Percentiles rank a stretch among this genome's conserved stretches.
Evolutionary conservation across 75 land plant genomes (phyloP).

Genomic region (Pinus tabuliformis): DNA sequence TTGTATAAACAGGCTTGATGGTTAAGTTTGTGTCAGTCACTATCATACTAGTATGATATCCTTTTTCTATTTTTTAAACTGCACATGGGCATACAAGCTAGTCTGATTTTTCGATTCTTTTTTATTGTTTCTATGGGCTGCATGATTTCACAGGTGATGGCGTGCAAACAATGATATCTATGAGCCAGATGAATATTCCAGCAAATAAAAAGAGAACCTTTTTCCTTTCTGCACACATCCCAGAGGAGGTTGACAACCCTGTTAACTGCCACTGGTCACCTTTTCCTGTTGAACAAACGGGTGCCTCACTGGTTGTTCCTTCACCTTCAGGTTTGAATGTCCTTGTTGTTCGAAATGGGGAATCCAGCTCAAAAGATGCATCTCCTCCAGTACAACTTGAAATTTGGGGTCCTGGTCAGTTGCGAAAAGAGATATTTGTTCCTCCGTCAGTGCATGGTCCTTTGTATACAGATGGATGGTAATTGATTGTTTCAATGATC

Average conservation of each 20-base stretch:
- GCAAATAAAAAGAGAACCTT: conserved; percentile 76
- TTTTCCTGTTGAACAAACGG: conserved; percentile 84
- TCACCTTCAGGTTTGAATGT: conserved; percentile 94
- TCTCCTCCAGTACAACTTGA: conserved; percentile 64
- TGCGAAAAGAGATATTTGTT: conserved; percentile 72
- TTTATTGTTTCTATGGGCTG: neutral
- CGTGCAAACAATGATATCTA: conserved; percentile 67
- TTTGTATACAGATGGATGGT: conserved; percentile 94
- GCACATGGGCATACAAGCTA: neutral
- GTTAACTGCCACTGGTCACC: conserved; percentile 77
- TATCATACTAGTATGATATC: neutral
- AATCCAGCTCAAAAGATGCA: conserved; percentile 37
- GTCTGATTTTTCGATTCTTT: neutral
- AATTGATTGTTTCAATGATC: conserved; percentile 9
- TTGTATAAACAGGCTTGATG: neutral
- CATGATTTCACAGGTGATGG: conserved; percentile 34
- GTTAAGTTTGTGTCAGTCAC: neutral
- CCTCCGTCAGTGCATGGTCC: conserved; percentile 81
- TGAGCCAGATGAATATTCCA: conserved; percentile 75
- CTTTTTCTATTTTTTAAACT: neutral
- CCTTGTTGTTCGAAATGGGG: conserved; percentile 73
- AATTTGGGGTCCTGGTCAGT: conserved; percentile 71
- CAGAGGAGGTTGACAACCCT: conserved; percentile 19
- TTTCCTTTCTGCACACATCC: conserved; percentile 61
- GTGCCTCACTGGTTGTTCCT: conserved; percentile 74